phyloP scores from a whole-genome alignment of 306 rosid species.

The Vigna angularis region DNA sequence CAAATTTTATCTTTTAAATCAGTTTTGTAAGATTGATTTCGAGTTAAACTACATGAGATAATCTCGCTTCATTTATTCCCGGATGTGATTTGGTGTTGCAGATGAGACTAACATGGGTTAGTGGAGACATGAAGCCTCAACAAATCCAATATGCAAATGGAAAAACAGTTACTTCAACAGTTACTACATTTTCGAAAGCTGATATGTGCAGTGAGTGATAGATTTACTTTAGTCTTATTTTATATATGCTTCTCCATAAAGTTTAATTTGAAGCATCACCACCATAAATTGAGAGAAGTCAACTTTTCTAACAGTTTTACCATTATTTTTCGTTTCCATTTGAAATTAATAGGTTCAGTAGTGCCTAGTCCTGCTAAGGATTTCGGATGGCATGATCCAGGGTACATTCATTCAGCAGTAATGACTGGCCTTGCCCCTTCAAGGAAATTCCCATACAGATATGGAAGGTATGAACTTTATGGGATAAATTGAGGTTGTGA shows the following conservation, averaged over 20 bases:
- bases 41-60: background rate
- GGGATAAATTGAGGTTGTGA: no score
- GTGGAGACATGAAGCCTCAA: conserved; percentile 76
- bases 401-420: conserved; percentile 83
- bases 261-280: background rate
- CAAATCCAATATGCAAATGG: conserved; percentile 68
- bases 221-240: background rate
- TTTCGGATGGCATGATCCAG: conserved; percentile 98
- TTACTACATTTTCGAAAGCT: conserved; percentile 69
- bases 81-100: conserved; percentile 38
- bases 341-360: conserved; percentile 48
- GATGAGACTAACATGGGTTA: conserved; percentile 92
- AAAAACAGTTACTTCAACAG: conserved; percentile 58
- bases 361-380: conserved; percentile 83
- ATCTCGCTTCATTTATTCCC: background rate
- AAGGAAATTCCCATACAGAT: conserved; percentile 64
- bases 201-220: conserved; percentile 82
- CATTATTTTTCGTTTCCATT: background rate
- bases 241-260: background rate
- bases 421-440: conserved; percentile 84
- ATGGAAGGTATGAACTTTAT: conserved; percentile 36
- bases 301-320: background rate
- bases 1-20: no score
- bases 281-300: no score
- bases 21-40: no score